phyloP scores from a whole-genome alignment of 495 filamentous ascomycete genomes.

The Xylaria cubensis region DNA sequence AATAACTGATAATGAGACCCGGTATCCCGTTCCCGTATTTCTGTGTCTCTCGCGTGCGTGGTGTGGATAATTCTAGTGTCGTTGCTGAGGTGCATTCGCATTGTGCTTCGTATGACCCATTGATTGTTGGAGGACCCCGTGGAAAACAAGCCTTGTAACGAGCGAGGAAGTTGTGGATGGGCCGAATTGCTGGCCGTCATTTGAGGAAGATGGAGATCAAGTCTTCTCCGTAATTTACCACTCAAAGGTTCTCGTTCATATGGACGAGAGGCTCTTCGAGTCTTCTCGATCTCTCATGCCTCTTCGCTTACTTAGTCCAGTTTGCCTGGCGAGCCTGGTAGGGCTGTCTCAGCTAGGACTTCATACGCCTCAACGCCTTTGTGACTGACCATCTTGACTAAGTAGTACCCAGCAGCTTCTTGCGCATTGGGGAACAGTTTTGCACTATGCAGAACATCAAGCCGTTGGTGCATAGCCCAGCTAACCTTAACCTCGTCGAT shows the following conservation, averaged over 20 bases:
- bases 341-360: constrained; percentile 31
- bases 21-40: constrained; percentile 7
- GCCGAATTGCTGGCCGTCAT: neutral
- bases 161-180: constrained; percentile 10
- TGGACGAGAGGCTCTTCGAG: constrained; percentile 4
- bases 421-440: neutral
- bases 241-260: neutral
- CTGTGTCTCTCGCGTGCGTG: neutral
- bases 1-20: neutral
- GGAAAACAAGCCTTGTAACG: neutral
- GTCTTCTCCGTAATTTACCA: neutral
- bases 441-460: neutral
- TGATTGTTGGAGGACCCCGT: neutral
- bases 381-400: neutral
- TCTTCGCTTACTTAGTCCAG: constrained; percentile 16
- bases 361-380: constrained; percentile 11
- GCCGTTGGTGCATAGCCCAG: neutral
- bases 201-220: neutral
- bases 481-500: neutral
- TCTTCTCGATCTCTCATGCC: neutral
- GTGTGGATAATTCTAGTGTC: neutral
- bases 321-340: constrained; percentile 15
- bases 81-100: neutral
- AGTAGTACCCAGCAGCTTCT: neutral
- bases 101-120: neutral